Conservation (phyloP, 768 basidiomycete species). For the Cystobasidium ongulense region DNA sequence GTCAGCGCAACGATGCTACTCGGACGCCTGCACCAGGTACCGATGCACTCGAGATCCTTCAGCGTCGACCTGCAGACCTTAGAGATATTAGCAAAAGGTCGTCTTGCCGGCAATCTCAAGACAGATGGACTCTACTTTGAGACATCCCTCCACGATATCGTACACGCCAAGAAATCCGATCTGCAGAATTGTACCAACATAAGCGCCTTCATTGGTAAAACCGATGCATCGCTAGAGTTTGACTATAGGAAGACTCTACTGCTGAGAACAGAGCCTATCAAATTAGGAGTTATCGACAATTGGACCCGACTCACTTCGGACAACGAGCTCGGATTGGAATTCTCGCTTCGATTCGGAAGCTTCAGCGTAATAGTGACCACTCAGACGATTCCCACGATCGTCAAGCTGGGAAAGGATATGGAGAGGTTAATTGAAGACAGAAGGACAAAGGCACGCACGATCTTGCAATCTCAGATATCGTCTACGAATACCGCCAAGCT, state of each 20-base stretch:
- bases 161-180: conserved; percentile 42
- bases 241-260: conserved; percentile 26
- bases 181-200: conserved; percentile 30
- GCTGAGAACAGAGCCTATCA: conserved; percentile 65
- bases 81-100: conserved; percentile 53
- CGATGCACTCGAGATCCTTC: conserved; percentile 57
- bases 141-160: conserved; percentile 57
- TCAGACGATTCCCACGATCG: conserved; percentile 66
- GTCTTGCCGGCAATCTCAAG: conserved; percentile 57
- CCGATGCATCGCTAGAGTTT: conserved; percentile 16
- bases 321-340: conserved; percentile 60
- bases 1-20: conserved; percentile 57
- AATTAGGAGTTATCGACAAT: conserved; percentile 68
- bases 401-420: conserved; percentile 67
- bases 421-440: conserved; percentile 64
- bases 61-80: conserved; percentile 57
- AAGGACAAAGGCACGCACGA: conserved; percentile 59
- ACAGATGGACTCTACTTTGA: conserved; percentile 68
- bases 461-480: background rate
- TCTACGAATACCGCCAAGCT: background rate
- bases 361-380: conserved; percentile 62
- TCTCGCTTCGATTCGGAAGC: conserved; percentile 62
- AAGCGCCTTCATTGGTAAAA: background rate
- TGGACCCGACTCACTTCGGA: conserved; percentile 56
- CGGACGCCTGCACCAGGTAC: conserved; percentile 60